Evolutionary conservation across 2,329 filamentous ascomycete genomes (phyloP).

Genomic region (Atkinsonella texensis): DNA sequence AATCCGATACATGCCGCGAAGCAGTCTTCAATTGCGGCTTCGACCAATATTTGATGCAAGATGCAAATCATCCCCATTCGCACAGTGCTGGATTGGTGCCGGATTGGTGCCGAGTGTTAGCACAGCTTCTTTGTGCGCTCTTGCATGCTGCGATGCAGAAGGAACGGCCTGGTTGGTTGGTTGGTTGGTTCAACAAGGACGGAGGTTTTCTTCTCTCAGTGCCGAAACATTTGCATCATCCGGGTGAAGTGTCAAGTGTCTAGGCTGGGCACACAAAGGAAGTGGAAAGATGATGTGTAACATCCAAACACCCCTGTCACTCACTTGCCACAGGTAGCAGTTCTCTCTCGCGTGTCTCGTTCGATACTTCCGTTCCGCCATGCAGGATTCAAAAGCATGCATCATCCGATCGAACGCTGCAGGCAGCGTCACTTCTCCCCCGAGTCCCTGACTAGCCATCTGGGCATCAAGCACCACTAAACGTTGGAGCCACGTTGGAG

Average conservation of each 20-base stretch:
- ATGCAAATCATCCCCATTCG: too few relatives aligned
- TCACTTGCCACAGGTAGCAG: not conserved
- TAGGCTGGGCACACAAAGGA: not conserved
- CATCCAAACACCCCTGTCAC: not conserved
- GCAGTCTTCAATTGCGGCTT: not conserved
- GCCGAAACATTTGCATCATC: too few relatives aligned
- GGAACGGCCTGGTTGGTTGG: too few relatives aligned
- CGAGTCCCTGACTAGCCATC: not conserved
- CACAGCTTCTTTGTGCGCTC: too few relatives aligned
- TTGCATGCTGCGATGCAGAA: too few relatives aligned
- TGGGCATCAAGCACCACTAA: not conserved
- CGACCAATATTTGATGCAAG: not conserved
- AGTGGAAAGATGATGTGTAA: not conserved
- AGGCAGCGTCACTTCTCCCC: not conserved
- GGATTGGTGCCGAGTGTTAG: too few relatives aligned
- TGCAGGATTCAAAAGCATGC: not conserved
- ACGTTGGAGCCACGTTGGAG: not conserved
- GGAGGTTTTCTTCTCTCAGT: not conserved
- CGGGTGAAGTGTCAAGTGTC: not conserved
- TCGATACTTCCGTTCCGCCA: not conserved
- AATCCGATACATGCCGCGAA: too few relatives aligned
- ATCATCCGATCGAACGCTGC: not conserved
- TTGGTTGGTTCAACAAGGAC: not conserved
- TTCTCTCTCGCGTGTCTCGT: too few relatives aligned
- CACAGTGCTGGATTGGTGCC: too few relatives aligned